Evolutionary conservation across 305 asterid species (phyloP).

Genomic region (Striga hermonthica): DNA sequence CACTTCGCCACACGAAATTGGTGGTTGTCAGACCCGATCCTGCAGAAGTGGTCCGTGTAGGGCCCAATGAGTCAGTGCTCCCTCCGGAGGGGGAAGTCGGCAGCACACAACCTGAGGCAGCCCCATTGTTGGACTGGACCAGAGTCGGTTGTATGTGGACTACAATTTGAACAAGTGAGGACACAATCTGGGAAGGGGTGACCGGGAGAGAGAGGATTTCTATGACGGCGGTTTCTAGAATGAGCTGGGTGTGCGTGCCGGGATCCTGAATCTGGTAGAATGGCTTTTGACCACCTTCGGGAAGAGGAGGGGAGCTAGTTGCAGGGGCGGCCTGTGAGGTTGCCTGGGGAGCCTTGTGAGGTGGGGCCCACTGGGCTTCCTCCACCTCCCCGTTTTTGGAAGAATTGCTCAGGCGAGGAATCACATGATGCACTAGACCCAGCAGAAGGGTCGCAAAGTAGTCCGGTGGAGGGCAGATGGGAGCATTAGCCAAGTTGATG

Average conservation of each 20-base stretch:
- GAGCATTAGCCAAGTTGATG: constrained; percentile 70
- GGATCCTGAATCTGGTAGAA: constrained; percentile 97
- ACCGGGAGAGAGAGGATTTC: constrained; percentile 91
- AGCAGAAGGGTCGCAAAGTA: constrained; percentile 84
- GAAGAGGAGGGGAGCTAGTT: constrained; percentile 30
- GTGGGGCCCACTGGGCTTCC: constrained; percentile 51
- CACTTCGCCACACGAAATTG: constrained; percentile 86
- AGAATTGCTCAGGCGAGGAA: constrained; percentile 66
- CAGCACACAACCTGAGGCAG: constrained; percentile 63
- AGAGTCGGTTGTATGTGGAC: constrained; percentile 97
- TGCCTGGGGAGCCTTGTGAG: constrained; percentile 34
- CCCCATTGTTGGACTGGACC: constrained; percentile 81
- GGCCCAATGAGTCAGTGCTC: constrained; percentile 83
- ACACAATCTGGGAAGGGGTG: constrained; percentile 74
- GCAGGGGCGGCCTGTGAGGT: constrained; percentile 34
- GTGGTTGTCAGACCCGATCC: constrained; percentile 47
- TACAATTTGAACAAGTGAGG: constrained; percentile 93
- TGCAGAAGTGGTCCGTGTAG: constrained; percentile 31
- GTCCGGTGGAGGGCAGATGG: constrained; percentile 82
- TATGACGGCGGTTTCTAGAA: constrained; percentile 95
- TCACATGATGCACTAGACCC: constrained; percentile 84
- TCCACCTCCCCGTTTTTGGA: constrained; percentile 59
- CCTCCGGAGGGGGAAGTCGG: constrained; percentile 99
- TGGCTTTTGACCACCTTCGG: constrained; percentile 79
- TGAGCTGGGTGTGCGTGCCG: constrained; percentile 86